Evolutionary conservation across 2,329 filamentous ascomycete species (phyloP).

Genomic region (Penicillium brasilianum): DNA sequence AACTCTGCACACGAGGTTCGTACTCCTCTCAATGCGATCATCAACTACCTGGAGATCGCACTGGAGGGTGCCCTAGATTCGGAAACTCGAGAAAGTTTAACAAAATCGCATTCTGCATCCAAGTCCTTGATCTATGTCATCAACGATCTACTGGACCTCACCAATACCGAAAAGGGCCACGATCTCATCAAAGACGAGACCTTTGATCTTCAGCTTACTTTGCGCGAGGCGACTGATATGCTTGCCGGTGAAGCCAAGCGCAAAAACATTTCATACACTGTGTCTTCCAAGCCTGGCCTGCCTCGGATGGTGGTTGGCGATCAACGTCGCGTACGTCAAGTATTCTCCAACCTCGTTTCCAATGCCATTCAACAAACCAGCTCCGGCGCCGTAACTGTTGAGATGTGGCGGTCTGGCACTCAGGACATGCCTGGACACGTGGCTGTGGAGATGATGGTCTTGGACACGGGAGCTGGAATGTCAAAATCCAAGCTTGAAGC

Average conservation of each 20-base stretch:
- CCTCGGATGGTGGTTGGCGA: slow-evolving; percentile 76
- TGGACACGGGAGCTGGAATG: slow-evolving; percentile 76
- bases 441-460: slow-evolving; percentile 73
- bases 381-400: slow-evolving; percentile 70
- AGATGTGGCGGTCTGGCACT: slow-evolving; percentile 61
- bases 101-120: slow-evolving; percentile 85
- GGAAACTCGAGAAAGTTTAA: slow-evolving; percentile 83
- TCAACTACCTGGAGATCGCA: slow-evolving; percentile 92
- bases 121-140: slow-evolving; percentile 94
- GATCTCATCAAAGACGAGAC: slow-evolving; percentile 78
- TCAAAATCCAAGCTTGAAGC: slow-evolving; percentile 61
- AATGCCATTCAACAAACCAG: slow-evolving; percentile 83
- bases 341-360: slow-evolving; percentile 79
- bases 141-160: slow-evolving; percentile 86
- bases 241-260: slow-evolving; percentile 76
- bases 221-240: slow-evolving; percentile 76
- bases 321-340: slow-evolving; percentile 78
- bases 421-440: slow-evolving; percentile 59
- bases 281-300: slow-evolving; percentile 69
- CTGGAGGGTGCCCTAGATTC: slow-evolving; percentile 78
- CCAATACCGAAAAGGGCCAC: slow-evolving; percentile 83
- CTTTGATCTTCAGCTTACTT: slow-evolving; percentile 72
- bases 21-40: slow-evolving; percentile 89
- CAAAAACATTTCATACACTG: slow-evolving; percentile 73
- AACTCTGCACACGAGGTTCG: slow-evolving; percentile 93